These are phyloP conservation scores for Camelina laxa DNA, from an alignment of 345 rosid genomes.

Conservation along the genomic window DNA sequence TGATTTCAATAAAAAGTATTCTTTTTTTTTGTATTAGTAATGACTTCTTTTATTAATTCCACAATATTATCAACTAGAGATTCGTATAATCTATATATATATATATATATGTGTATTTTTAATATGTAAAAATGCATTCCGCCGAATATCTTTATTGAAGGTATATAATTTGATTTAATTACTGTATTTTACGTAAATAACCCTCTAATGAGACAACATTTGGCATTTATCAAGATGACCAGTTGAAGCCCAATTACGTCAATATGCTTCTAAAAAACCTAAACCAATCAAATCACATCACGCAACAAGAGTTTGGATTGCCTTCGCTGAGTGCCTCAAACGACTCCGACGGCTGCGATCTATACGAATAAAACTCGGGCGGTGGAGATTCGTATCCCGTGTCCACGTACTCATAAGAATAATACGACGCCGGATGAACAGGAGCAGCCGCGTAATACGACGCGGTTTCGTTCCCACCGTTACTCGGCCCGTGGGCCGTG, in stretches of 20 bases:
- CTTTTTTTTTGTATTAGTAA: no score
- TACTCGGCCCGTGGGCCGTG: conserved; percentile 48
- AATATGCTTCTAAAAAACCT: not conserved
- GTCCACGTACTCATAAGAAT: conserved; percentile 53
- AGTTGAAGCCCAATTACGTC: conserved; percentile 8
- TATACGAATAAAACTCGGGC: conserved; percentile 44
- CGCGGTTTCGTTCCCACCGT: conserved; percentile 33
- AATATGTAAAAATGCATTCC: not conserved
- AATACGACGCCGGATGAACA: conserved; percentile 38
- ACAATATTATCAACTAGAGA: no score
- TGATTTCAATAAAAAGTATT: no score
- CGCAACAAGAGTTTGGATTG: conserved; percentile 84
- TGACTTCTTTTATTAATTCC: no score
- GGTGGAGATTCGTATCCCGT: conserved; percentile 51
- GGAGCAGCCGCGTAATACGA: conserved; percentile 50
- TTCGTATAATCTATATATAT: not conserved
- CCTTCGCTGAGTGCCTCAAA: conserved; percentile 88
- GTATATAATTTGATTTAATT: not conserved
- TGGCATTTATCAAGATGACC: conserved; percentile 2
- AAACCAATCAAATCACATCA: conserved; percentile 61
- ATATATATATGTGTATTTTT: no score
- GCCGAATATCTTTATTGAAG: conserved; percentile 12
- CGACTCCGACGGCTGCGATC: conserved; percentile 59
- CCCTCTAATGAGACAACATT: conserved; percentile 18
- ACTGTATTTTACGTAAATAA: not conserved